Percentiles rank a stretch among this genome's conserved stretches.
phyloP scores from a whole-genome alignment of 345 rosid species.

The Euphorbia tirucalli region DNA sequence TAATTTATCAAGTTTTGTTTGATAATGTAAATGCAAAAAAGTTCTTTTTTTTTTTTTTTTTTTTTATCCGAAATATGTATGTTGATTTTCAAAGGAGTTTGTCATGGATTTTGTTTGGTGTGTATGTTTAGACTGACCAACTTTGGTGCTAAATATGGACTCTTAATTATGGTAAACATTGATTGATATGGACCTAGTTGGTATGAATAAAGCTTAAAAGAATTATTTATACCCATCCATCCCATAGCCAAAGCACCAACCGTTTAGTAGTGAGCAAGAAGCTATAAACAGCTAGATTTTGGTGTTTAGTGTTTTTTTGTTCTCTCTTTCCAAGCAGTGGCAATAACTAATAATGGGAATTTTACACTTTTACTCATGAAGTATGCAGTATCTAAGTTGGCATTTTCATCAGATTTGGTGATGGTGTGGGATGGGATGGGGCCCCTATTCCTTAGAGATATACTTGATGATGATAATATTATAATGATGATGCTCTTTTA shows the following conservation, averaged over 20 bases:
- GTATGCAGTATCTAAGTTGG: conserved; percentile 15
- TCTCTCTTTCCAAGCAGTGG: conserved; percentile 7
- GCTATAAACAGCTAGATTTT: not conserved
- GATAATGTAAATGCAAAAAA: conserved; percentile 23
- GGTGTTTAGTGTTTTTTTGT: not conserved
- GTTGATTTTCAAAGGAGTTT: conserved; percentile 7
- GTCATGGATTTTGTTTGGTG: conserved; percentile 9
- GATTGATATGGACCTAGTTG: conserved; percentile 14
- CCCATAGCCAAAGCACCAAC: not conserved
- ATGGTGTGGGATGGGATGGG: conserved; percentile 20
- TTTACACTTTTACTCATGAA: not conserved
- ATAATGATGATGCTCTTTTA: not conserved
- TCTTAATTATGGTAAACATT: conserved; percentile 3
- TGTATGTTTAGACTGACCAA: not conserved
- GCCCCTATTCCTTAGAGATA: not conserved
- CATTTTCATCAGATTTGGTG: conserved; percentile 17
- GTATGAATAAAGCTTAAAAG: conserved; percentile 8
- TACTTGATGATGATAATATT: not conserved
- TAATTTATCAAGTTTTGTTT: conserved; percentile 9
- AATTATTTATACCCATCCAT: not conserved
- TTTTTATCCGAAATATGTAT: not conserved
- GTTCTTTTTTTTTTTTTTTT: not conserved
- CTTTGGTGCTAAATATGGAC: not conserved
- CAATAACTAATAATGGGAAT: conserved; percentile 17
- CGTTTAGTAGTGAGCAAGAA: not conserved